Conservation (phyloP, 768 basidiomycete species). For the Suillus tomentosus region DNA sequence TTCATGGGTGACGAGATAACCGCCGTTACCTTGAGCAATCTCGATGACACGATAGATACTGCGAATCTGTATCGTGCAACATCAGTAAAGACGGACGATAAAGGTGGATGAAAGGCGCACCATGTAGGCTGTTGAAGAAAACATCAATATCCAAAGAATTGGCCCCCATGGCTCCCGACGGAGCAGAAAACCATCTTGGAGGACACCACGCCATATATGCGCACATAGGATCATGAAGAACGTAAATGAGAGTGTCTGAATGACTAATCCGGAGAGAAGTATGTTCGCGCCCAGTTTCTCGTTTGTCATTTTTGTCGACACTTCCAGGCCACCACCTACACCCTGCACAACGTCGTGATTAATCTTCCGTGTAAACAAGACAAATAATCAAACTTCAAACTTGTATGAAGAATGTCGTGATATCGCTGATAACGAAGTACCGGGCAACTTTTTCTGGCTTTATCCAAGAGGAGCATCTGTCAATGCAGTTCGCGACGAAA, state of each 20-base stretch:
- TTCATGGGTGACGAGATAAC: conserved; percentile 28
- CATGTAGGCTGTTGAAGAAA: conserved; percentile 27
- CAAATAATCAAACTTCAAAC: conserved; percentile 13
- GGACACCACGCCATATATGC: conserved; percentile 18
- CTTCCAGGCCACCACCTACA: conserved; percentile 25
- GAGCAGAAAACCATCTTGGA: conserved; percentile 8
- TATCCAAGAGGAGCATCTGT: conserved; percentile 24
- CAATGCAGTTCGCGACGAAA: conserved; percentile 23
- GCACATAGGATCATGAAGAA: conserved; percentile 22
- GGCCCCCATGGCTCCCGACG: conserved; percentile 23
- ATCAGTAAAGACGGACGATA: not conserved
- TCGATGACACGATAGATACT: conserved; percentile 33
- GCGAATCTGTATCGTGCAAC: conserved; percentile 22
- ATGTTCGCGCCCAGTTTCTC: conserved; percentile 18
- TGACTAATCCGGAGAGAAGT: conserved; percentile 27
- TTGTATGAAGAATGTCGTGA: conserved; percentile 31
- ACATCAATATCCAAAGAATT: conserved; percentile 24
- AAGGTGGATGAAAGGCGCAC: conserved; percentile 18
- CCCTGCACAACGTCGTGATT: conserved; percentile 17
- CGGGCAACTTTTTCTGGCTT: conserved; percentile 26
- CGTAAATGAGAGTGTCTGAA: conserved; percentile 30
- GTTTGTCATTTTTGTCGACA: conserved; percentile 12
- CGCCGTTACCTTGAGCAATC: conserved; percentile 20
- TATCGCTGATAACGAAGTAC: conserved; percentile 32
- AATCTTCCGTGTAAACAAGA: not conserved